Evolutionary conservation across 2,329 filamentous ascomycete genomes (phyloP), one percentile per base, ranked within the genome.

Genomic region (Aspergillus tanneri): DNA sequence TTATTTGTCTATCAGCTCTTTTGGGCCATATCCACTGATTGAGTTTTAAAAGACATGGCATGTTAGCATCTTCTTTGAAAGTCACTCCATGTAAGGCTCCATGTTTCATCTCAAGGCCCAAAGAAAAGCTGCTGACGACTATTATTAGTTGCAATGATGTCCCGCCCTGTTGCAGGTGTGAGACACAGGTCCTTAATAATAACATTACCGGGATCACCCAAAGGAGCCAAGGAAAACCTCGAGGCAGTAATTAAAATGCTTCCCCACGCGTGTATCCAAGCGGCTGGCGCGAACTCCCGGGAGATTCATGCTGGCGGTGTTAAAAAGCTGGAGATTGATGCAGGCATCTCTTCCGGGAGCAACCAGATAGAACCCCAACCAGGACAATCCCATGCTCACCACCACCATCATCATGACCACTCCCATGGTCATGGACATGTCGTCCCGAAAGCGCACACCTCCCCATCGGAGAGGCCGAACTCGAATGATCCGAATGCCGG

Each of bases 211-310:
- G 93, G 93, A 1, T 97, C 92, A 0, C 93, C 93, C 0, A 97
- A 97, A 68, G 93, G 91, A 1, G 93, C 93, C 7, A 88, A 84
- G 62, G 93, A 99, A 73, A 99, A 97, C 63, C 79, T 99, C 0
- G 84, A 93, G 63, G 85, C 91, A 1, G 78, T 99, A 5, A 75
- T 99, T 53, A 95, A 90, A 65, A 83, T 92, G n/a, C 73, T 99
- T 5, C 91, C 92, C 0, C 93, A 99, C 71, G 93, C 93, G n/a
- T 99, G 93, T 58, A 74, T 88, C 6, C 92, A 97, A 73, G 88
- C 89, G 22, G 83, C 87, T 0, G 93, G 92, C 1, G 84, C 82
- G 11, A 83, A 95, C 63, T 97, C 93, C 0, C 81, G 93, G 57
- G 69, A 75, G 0, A 72, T 96, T 4, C 93, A 99, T 67, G 77